Evolutionary conservation across 2,329 filamentous ascomycete genomes (phyloP), one percentile per base, ranked within the genome.

Genomic region (Alternaria longipes): DNA sequence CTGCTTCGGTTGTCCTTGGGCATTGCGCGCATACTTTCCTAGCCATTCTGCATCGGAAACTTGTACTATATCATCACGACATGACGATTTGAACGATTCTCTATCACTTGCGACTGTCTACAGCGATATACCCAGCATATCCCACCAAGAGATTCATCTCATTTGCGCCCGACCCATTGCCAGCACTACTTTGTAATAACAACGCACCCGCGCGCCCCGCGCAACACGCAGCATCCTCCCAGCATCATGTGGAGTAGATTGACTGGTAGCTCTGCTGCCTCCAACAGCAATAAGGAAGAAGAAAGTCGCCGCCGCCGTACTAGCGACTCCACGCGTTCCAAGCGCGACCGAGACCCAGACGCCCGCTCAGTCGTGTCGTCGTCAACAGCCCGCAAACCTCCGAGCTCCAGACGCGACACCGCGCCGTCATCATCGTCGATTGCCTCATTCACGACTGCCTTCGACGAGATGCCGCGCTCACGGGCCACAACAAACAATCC

Each of bases 381-480:
- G 5, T 70, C 70, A 24, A 78, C 78, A 3, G 70, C 72, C 26
- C 71, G 77, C 44, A 76, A 66, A 60, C 75, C 75, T 3, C 70
- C 75, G 7, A 67, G 65, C 6, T 72, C 75, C 6, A 65, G 71
- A 47, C 71, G 70, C 65, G 73, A 77, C 54, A 62, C 66, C 56
- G 71, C 70, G 41, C 68, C 70, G 28, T 73, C 75, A 36, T 79
- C 77, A 14, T 73, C 75, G 30, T 79, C 77, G 16, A 72, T 74
- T 20, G 73, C 75, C 28, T 79, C 78, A 20, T 82, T 79, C 69
- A 78, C 72, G 20, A 82, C 81, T 42, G 80, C 79, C 51, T 71
- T 73, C 18, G 74, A 74, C 69, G 65, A 71, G 30, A 70, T 70
- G 63, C 65, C 69, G 46, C 64, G 67, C 61, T 66, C 72, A 68